A percentile compares a stretch with the other conserved stretches of the same genome.
These are phyloP conservation scores for Pleurotus tuoliensis DNA, from an alignment of 768 basidiomycete species.

Conservation along the genomic window DNA sequence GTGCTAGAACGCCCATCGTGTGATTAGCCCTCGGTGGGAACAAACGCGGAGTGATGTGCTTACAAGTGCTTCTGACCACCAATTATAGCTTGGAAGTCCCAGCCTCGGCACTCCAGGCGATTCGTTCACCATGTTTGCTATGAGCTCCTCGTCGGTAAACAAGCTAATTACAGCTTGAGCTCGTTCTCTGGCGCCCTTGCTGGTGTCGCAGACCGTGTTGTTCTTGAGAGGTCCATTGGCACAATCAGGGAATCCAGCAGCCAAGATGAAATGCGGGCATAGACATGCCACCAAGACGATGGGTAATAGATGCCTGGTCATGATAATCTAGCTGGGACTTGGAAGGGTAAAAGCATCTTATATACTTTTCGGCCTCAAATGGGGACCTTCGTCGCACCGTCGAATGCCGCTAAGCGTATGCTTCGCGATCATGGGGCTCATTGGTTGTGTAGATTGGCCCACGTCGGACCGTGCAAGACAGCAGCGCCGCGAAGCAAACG, in stretches of 20 bases:
- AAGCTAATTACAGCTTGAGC: conserved; percentile 44
- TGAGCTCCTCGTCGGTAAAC: conserved; percentile 49
- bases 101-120: conserved; percentile 53
- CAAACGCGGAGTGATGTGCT: conserved; percentile 9
- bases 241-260: conserved; percentile 47
- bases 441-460: too few species aligned
- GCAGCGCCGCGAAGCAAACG: too few species aligned
- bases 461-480: too few species aligned
- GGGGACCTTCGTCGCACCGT: too few species aligned
- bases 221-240: conserved; percentile 38
- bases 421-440: too few species aligned
- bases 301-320: not conserved
- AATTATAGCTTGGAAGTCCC: conserved; percentile 52
- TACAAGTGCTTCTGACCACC: conserved; percentile 61
- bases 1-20: conserved; percentile 32
- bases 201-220: conserved; percentile 45
- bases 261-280: conserved; percentile 10
- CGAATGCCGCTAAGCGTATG: too few species aligned
- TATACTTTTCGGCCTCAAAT: too few species aligned
- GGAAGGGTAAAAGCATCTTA: too few species aligned
- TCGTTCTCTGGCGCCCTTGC: conserved; percentile 38
- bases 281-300: conserved; percentile 8
- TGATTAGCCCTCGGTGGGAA: not conserved
- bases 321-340: not conserved
- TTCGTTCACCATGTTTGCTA: conserved; percentile 44